A percentile compares a stretch with the other conserved stretches of the same genome.
These are phyloP conservation scores for Eucalyptus shirleyi DNA, from an alignment of 345 rosid species.

Conservation along the genomic window DNA sequence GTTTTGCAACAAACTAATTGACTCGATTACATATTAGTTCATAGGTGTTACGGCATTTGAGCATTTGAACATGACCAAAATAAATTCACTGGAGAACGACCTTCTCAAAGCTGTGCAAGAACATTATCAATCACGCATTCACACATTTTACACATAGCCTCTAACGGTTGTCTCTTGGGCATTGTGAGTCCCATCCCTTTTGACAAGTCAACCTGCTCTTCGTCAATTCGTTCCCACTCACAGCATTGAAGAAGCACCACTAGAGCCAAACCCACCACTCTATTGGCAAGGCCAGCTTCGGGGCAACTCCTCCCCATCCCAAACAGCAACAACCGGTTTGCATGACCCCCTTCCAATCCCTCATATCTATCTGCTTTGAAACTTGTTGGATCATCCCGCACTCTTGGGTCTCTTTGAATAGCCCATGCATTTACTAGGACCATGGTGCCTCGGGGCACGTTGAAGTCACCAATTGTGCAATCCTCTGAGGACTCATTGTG, in stretches of 20 bases:
- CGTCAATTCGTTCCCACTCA: fast-evolving
- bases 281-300: too few species aligned
- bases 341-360: too few species aligned
- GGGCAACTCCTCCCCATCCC: too few species aligned
- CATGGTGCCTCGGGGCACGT: not conserved
- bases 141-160: conserved; percentile 18
- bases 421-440: not conserved
- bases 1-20: not conserved
- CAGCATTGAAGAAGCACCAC: too few species aligned
- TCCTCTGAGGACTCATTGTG: not conserved
- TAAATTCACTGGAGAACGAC: not conserved
- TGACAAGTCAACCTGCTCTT: too few species aligned
- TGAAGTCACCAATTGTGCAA: not conserved
- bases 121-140: not conserved
- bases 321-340: too few species aligned
- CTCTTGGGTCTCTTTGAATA: not conserved
- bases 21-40: not conserved
- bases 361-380: too few species aligned
- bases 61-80: not conserved
- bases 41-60: not conserved
- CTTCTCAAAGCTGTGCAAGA: not conserved
- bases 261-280: too few species aligned
- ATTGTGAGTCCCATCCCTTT: too few species aligned
- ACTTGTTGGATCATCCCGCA: too few species aligned
- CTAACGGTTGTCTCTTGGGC: conserved; percentile 1